Evolutionary conservation across 2,329 filamentous ascomycete genomes (phyloP).

Genomic region (Gyromitra esculenta): DNA sequence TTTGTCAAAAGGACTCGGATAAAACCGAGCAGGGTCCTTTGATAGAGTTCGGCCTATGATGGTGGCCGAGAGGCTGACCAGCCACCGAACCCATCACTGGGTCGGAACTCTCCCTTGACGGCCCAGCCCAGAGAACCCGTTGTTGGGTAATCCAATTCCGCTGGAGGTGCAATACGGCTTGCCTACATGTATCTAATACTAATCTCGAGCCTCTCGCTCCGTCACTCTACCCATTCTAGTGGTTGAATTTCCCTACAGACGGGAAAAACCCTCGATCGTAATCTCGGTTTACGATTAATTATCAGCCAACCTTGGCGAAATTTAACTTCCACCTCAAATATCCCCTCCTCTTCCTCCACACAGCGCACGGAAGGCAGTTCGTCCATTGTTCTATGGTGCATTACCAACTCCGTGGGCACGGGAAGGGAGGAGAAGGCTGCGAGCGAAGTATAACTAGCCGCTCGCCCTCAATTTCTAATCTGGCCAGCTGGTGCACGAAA

Average conservation of each 20-base stretch:
- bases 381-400: conserved; percentile 33
- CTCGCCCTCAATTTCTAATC: conserved; percentile 25
- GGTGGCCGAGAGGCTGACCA: not conserved
- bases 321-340: not conserved
- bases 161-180: not conserved
- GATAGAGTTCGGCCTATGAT: not conserved
- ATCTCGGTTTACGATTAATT: conserved; percentile 14
- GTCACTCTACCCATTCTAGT: not conserved
- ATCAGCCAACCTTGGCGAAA: not conserved
- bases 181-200: not conserved
- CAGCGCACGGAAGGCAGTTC: conserved; percentile 19
- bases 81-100: not conserved
- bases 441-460: conserved; percentile 7
- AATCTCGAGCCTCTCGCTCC: conserved; percentile 7
- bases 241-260: not conserved
- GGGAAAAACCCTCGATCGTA: not conserved
- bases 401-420: conserved; percentile 45
- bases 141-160: conserved; percentile 13
- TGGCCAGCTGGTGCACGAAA: not conserved
- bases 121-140: not conserved
- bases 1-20: conserved; percentile 19
- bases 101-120: conserved; percentile 12
- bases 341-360: not conserved
- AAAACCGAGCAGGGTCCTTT: not conserved
- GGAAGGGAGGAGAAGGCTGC: conserved; percentile 6